Conservation (phyloP, 2,329 filamentous ascomycete genomes). For the Venturia nashicola region DNA sequence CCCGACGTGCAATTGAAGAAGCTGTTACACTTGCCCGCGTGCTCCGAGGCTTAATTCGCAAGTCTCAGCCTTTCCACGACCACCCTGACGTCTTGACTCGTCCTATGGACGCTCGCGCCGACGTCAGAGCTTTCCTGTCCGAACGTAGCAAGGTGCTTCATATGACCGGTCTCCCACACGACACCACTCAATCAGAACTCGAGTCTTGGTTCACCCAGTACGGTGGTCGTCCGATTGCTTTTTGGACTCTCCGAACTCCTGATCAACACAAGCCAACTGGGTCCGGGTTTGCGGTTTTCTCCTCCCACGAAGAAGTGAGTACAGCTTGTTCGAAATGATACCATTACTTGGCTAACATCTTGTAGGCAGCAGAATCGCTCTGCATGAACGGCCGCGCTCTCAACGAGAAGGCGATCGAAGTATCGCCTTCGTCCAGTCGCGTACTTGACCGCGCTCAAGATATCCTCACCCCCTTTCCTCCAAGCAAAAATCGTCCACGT, state of each 20-base stretch:
- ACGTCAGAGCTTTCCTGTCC: conserved; percentile 89
- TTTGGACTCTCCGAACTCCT: conserved; percentile 95
- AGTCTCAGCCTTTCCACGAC: conserved; percentile 87
- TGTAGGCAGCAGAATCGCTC: conserved; percentile 83
- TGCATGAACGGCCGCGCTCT: conserved; percentile 98
- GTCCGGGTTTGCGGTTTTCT: conserved; percentile 95
- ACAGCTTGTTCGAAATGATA: background rate
- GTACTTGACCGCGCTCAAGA: conserved; percentile 92
- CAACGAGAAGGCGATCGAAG: conserved; percentile 98
- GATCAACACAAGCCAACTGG: conserved; percentile 99
- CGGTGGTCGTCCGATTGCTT: conserved; percentile 91
- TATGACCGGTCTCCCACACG: conserved; percentile 92
- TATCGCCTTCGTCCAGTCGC: conserved; percentile 92
- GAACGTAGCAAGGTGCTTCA: conserved; percentile 97
- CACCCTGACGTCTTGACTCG: conserved; percentile 90
- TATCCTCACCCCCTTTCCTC: conserved; percentile 92
- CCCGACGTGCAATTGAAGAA: conserved; percentile 94
- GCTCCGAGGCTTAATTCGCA: conserved; percentile 81
- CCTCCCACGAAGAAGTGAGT: conserved; percentile 94
- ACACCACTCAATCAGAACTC: conserved; percentile 95
- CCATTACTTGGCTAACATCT: background rate
- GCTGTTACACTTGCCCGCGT: conserved; percentile 88
- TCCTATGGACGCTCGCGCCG: conserved; percentile 91
- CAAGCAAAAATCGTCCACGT: conserved; percentile 93
- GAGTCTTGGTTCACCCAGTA: conserved; percentile 99